Percentiles rank a stretch among this genome's conserved stretches.
Conservation (phyloP, 2,329 filamentous ascomycete species). For the Trichophyton schoenleinii region DNA sequence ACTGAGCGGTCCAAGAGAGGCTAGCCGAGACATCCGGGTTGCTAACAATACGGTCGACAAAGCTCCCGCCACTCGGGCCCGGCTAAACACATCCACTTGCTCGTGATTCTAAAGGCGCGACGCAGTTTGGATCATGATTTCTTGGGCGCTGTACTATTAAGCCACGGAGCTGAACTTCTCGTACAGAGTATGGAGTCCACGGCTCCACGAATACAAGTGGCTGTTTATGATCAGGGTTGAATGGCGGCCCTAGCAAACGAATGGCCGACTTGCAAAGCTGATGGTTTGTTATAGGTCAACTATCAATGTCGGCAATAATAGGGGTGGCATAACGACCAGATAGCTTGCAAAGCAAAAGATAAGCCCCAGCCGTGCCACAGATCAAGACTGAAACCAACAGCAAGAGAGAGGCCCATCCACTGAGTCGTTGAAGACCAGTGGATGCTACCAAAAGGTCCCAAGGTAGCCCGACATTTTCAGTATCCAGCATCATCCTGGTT, state of each 20-base stretch:
- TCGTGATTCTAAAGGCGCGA: not conserved
- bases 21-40: not conserved
- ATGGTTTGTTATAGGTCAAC: not conserved
- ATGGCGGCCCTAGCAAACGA: not conserved
- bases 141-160: not conserved
- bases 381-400: not conserved
- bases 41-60: not conserved
- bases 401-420: not conserved
- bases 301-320: not conserved
- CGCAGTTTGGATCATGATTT: not conserved
- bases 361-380: not conserved
- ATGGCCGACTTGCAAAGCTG: too few relatives aligned
- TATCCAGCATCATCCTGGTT: not conserved
- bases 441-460: not conserved
- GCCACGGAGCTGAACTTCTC: not conserved
- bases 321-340: not conserved
- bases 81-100: not conserved
- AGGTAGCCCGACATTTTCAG: not conserved
- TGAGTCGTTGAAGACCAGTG: not conserved
- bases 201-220: too few relatives aligned
- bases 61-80: not conserved
- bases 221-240: not conserved
- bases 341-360: not conserved
- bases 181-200: not conserved
- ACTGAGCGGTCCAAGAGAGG: not conserved